A percentile compares a stretch with the other conserved stretches of the same genome.
phyloP scores from a whole-genome alignment of 1,139 yeast species.

The Yamadazyma epiphylla region DNA sequence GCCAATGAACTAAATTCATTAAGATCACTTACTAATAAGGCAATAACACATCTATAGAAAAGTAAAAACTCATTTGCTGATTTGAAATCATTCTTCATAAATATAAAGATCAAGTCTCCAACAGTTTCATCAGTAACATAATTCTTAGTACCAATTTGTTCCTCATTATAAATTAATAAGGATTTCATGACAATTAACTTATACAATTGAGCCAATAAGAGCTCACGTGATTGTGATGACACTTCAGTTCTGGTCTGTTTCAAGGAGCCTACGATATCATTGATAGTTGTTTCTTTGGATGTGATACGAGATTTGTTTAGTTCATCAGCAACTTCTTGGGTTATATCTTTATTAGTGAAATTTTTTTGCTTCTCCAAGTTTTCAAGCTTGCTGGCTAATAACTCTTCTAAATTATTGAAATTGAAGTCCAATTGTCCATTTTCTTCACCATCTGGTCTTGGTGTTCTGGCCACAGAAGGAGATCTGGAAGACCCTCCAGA shows the following conservation, averaged over 20 bases:
- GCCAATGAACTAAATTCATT: slow-evolving; percentile 51
- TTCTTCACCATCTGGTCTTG: slow-evolving; percentile 42
- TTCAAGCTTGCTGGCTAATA: slow-evolving; percentile 35
- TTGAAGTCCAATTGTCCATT: slow-evolving; percentile 39
- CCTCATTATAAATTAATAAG: slow-evolving; percentile 35
- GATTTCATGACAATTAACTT: slow-evolving; percentile 45
- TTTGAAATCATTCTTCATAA: slow-evolving; percentile 32
- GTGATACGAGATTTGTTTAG: slow-evolving; percentile 36
- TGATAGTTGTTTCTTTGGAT: slow-evolving; percentile 34
- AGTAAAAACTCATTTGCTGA: slow-evolving; percentile 42
- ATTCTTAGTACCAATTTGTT: slow-evolving; percentile 26
- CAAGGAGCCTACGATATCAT: slow-evolving; percentile 39
- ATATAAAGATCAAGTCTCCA: slow-evolving; percentile 27
- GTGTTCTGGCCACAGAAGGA: slow-evolving; percentile 39
- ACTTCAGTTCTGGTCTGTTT: slow-evolving; percentile 40
- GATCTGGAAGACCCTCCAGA: slow-evolving; percentile 26
- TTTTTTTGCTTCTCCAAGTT: slow-evolving; percentile 22
- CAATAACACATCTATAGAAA: slow-evolving; percentile 38
- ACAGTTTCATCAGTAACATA: slow-evolving; percentile 37
- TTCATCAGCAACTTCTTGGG: slow-evolving; percentile 29
- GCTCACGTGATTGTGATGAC: slow-evolving; percentile 46
- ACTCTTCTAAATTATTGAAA: slow-evolving; percentile 37
- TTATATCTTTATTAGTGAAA: slow-evolving; percentile 13
- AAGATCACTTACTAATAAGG: slow-evolving; percentile 44
- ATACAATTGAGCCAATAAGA: slow-evolving; percentile 49